A percentile compares a stretch with the other conserved stretches of the same genome.
Evolutionary conservation across 805 yeast species (phyloP).

Genomic region (Blastobotrys americana): DNA sequence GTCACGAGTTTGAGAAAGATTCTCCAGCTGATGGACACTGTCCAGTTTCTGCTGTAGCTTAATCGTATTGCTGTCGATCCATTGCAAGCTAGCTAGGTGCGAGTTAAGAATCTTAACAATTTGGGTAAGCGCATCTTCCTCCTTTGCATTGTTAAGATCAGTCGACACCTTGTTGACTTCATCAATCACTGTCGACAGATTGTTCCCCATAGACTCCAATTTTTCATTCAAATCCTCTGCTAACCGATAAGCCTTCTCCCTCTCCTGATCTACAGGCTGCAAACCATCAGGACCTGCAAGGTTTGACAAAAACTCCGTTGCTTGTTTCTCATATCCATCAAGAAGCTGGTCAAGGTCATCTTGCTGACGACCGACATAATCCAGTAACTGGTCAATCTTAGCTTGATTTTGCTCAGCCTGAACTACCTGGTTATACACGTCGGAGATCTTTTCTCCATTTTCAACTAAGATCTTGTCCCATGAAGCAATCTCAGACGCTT

Average conservation of each 20-base stretch:
- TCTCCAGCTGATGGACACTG: constrained; percentile 22
- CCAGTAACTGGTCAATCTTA: constrained; percentile 78
- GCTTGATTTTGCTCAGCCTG: constrained; percentile 80
- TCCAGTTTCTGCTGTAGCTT: constrained; percentile 61
- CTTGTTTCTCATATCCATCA: constrained; percentile 71
- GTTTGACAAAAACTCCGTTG: constrained; percentile 18
- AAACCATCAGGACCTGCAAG: constrained; percentile 29
- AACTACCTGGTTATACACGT: constrained; percentile 66
- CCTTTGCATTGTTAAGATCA: constrained; percentile 61
- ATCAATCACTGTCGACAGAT: constrained; percentile 63
- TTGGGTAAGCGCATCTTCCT: constrained; percentile 36
- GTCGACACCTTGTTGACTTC: constrained; percentile 78
- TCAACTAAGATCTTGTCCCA: constrained; percentile 84
- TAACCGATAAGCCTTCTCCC: constrained; percentile 80
- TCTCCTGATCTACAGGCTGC: constrained; percentile 60
- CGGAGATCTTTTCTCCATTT: constrained; percentile 78
- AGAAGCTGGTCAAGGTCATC: constrained; percentile 79
- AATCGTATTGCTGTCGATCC: constrained; percentile 70
- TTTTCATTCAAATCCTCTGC: constrained; percentile 82
- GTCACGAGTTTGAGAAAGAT: constrained; percentile 6
- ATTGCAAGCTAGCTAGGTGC: constrained; percentile 83
- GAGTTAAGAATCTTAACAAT: constrained; percentile 76
- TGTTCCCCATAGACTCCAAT: constrained; percentile 67
- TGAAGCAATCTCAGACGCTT: constrained; percentile 62
- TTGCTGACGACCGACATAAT: constrained; percentile 86